Percentiles rank a stretch among this genome's conserved stretches.
Conservation (phyloP, 2,329 filamentous ascomycete genomes). For the Drechslera avenae region DNA sequence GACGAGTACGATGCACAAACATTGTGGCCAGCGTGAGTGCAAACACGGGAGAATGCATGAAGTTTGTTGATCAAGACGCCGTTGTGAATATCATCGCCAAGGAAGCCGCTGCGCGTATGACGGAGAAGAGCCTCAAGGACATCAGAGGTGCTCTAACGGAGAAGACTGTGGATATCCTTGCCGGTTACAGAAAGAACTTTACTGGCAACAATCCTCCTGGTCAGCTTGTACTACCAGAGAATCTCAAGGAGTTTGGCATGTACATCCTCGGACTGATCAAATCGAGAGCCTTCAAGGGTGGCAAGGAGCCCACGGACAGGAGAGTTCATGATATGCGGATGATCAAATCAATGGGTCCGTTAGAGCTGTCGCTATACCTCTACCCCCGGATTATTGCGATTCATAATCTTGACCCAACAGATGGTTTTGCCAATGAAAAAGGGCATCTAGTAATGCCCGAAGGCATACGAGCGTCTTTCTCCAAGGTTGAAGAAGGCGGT, state of each 20-base stretch:
- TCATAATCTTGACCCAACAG: conserved; percentile 84
- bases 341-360: conserved; percentile 83
- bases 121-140: conserved; percentile 79
- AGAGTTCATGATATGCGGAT: conserved; percentile 90
- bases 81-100: conserved; percentile 88
- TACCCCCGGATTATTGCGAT: conserved; percentile 93
- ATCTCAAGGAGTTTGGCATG: conserved; percentile 96
- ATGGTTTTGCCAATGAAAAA: conserved; percentile 92
- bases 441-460: conserved; percentile 86
- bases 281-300: conserved; percentile 88
- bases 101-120: conserved; percentile 86
- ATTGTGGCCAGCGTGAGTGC: conserved; percentile 91
- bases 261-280: conserved; percentile 91
- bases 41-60: conserved; percentile 80
- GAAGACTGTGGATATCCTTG: conserved; percentile 89
- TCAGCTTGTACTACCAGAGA: conserved; percentile 92
- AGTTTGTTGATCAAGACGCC: conserved; percentile 94
- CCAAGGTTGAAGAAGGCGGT: conserved; percentile 86
- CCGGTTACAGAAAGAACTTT: conserved; percentile 91
- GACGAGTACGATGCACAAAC: conserved; percentile 90
- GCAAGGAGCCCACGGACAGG: conserved; percentile 87
- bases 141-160: conserved; percentile 83
- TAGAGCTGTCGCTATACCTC: conserved; percentile 87
- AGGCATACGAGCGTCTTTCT: conserved; percentile 80
- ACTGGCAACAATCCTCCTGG: conserved; percentile 84